Evolutionary conservation across 1,284 basidiomycete species (phyloP), one percentile per base, ranked within the genome.

Genomic region (Papiliotrema fonsecae): DNA sequence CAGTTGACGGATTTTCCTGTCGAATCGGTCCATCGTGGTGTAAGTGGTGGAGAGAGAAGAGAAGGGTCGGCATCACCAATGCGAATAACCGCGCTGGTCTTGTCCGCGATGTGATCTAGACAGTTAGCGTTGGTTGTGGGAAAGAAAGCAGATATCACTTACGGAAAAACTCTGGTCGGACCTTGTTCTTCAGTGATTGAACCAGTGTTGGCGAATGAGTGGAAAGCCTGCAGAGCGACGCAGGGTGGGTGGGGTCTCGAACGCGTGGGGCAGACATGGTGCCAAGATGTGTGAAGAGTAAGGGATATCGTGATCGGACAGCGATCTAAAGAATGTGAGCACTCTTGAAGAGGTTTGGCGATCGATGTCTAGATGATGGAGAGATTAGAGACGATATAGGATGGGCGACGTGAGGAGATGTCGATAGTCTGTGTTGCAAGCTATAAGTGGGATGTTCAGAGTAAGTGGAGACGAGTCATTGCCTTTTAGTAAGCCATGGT

Each of bases 131-230:
- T 34, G 42, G 35, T 44, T 19, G 27, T 43, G 18, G 39, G 35
- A 36, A 25, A 27, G 44, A 24, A 16, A 41, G 5, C 16, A 11
- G n/a, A 13, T 83, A 18, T 76, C 3, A 81, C 65, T 79, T 79
- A 64, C 79, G 77, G 74, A 92, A 78, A 63, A 93, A 84, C 57
- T 80, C 77, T 56, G 88, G 76, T 59, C 56, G 58, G 36, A 68
- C 64, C 55, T 63, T 41, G 38, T 48, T 41, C 38, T 42, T 41
- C 6, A 48, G 38, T 18, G 47, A 41, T 28, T 48, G 47, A 26
- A 48, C 47, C 21, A 48, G 38, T 9, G 38, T 34, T 13, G 38
- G 47, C 3, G 47, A 48, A 24, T 48, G 47, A 16, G 39, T 42
- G 16, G 47, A 48, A 2, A 48, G 47, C 40, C 42, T 48, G 47